Evolutionary conservation across 208 protist species (phyloP).

Genomic region (Willaertia magna): DNA sequence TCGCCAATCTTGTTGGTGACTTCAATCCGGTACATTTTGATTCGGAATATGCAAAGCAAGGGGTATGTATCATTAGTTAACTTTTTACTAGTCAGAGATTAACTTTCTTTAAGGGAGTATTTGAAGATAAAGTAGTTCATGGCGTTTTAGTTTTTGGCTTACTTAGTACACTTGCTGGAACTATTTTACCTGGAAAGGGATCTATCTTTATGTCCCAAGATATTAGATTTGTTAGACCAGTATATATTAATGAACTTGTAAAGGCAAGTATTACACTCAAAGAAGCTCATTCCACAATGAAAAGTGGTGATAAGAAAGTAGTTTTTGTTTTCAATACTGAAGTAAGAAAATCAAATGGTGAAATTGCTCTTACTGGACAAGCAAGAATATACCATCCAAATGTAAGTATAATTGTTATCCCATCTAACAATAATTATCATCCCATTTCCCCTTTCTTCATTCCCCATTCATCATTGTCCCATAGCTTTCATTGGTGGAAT

Average conservation of each 20-base stretch:
- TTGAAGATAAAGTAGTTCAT: constrained; percentile 53
- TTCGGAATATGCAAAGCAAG: not conserved
- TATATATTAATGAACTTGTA: constrained; percentile 61
- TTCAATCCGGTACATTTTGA: not conserved
- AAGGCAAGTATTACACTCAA: constrained; percentile 48
- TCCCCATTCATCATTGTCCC: too few relatives aligned
- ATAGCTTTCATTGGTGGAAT: too few relatives aligned
- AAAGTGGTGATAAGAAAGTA: not conserved
- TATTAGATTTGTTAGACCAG: constrained; percentile 48
- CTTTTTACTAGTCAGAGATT: constrained; percentile 41
- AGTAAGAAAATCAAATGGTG: not conserved
- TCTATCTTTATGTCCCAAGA: constrained; percentile 68
- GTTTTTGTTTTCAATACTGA: not conserved
- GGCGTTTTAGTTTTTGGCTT: constrained; percentile 62
- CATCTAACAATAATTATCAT: too few relatives aligned
- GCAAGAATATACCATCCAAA: not conserved
- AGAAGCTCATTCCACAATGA: constrained; percentile 5
- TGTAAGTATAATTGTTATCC: too few relatives aligned
- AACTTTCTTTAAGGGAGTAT: constrained; percentile 57
- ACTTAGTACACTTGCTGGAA: constrained; percentile 63
- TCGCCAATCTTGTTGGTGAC: not conserved
- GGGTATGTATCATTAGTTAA: too few relatives aligned
- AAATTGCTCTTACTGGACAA: not conserved
- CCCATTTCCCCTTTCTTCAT: too few relatives aligned
- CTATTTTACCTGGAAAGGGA: constrained; percentile 54